Base-by-base conservation (phyloP, 345 rosid species). In the Moringa oleifera region DNA sequence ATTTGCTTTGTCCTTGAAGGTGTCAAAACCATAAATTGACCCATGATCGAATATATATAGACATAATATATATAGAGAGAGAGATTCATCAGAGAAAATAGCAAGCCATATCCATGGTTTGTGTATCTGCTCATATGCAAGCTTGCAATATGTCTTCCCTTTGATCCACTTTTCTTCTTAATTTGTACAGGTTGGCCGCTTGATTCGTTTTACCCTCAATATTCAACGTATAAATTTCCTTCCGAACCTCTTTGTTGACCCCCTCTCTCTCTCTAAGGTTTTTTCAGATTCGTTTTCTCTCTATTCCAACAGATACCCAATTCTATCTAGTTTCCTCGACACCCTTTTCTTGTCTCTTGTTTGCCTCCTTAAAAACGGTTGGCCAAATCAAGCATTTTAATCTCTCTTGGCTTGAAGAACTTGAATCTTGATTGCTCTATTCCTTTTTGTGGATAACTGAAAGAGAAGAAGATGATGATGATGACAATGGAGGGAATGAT, bases 401-500 rank as follows among this genome's bases (percentile, higher is more conserved):
- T 25, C 17, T 28, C 33, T n/a, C n/a, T n/a, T n/a, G n/a, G n/a
- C n/a, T n/a, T n/a, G n/a, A n/a, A n/a, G n/a, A n/a, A n/a, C n/a
- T n/a, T 41, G 47, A 41, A 41, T 41, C 13, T 41, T 11, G 13
- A 41, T 41, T 41, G 12, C 6, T 41, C 2, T 41, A 5, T 11
- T 41, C 12, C 13, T 41, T 41, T 41, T 4, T 41, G 1, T 41
- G 47, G 47, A 4, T 4, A 41, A 41, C 12, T 5, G 47, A 41
- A 41, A 41, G 47, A 41, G 47, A 41, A 41, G 59, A 15, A 52
- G 57, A 18, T 73, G 86, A 74, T 81, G 84, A 84, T 74, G 90
- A 78, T 65, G 90, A 76, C 79, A 20, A 81, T 72, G 81, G 95
- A 83, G 72, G 89, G 88, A 46, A 77, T 73, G 76, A 84, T 89